Conservation (phyloP, 192 early-diverging fungal genomes). For the Dispira parvispora region DNA sequence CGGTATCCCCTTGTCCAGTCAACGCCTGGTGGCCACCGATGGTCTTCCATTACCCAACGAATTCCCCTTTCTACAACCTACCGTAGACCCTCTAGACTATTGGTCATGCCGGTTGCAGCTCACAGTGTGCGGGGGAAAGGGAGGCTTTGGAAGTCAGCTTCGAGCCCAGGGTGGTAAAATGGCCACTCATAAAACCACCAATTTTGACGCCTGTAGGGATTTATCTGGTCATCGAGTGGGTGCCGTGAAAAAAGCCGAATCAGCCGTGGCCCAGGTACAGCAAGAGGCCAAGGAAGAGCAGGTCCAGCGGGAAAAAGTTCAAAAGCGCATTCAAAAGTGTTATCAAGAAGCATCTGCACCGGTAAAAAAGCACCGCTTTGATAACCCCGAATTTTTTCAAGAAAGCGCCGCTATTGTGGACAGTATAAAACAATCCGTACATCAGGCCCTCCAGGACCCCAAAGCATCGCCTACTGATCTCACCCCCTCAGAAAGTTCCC, state of each 20-base stretch:
- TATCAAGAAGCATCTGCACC: constrained; percentile 32
- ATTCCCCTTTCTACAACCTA: constrained; percentile 17
- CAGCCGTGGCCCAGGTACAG: constrained; percentile 31
- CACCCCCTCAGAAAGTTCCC: too few relatives aligned
- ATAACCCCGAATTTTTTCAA: constrained; percentile 60
- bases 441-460: constrained; percentile 11
- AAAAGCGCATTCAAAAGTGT: constrained; percentile 70
- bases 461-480: too few relatives aligned
- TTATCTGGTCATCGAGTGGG: constrained; percentile 74
- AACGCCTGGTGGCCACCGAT: constrained; percentile 23
- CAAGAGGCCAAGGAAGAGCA: constrained; percentile 14
- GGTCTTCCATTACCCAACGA: constrained; percentile 22
- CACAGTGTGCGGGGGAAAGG: constrained; percentile 69
- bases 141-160: constrained; percentile 91
- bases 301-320: constrained; percentile 44
- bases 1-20: constrained; percentile 22
- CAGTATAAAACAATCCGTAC: constrained; percentile 36
- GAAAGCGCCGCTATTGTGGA: constrained; percentile 48
- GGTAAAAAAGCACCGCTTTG: constrained; percentile 60
- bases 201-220: constrained; percentile 88
- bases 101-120: constrained; percentile 26
- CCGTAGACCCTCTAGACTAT: constrained; percentile 10
- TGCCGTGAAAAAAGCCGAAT: constrained; percentile 79
- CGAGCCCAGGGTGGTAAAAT: constrained; percentile 83
- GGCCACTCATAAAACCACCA: constrained; percentile 74